These are phyloP conservation scores for Colletotrichum australisinense DNA, from an alignment of 2,329 filamentous ascomycete genomes.

Conservation along the genomic window DNA sequence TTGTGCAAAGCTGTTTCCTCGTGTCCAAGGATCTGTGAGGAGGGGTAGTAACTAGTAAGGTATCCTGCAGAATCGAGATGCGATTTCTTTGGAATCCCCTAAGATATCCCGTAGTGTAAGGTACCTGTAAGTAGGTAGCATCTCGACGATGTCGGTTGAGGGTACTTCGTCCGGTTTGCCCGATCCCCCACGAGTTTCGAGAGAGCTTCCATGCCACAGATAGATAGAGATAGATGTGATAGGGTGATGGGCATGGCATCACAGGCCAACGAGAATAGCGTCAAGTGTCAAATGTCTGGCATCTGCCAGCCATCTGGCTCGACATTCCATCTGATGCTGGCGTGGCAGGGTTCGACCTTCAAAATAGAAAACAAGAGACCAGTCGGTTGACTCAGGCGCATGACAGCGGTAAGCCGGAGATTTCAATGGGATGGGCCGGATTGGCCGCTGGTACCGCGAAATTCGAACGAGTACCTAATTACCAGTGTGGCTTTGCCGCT, in stretches of 20 bases:
- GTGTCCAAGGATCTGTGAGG: not conserved
- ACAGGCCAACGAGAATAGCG: not conserved
- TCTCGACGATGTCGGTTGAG: not conserved
- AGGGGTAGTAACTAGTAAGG: not conserved
- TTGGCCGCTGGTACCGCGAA: conserved; percentile 9
- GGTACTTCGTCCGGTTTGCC: conserved; percentile 7
- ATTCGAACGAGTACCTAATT: not conserved
- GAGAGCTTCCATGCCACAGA: not conserved
- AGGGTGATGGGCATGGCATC: not conserved
- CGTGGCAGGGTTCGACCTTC: not conserved
- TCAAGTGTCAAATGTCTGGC: not conserved
- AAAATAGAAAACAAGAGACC: conserved; percentile 9
- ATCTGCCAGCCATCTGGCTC: not conserved
- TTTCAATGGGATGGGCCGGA: conserved; percentile 16
- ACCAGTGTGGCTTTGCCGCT: not conserved
- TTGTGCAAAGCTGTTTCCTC: conserved; percentile 1
- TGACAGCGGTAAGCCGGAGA: conserved; percentile 22
- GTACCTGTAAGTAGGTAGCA: not conserved
- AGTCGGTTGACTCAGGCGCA: conserved; percentile 32
- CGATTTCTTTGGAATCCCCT: not conserved
- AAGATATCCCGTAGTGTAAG: not conserved
- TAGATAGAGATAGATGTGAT: too few species aligned
- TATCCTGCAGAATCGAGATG: not conserved
- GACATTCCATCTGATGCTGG: conserved; percentile 23
- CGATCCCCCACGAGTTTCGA: not conserved